These are phyloP conservation scores for Alternaria conjuncta DNA, from an alignment of 2,329 filamentous ascomycete species.

Conservation along the genomic window DNA sequence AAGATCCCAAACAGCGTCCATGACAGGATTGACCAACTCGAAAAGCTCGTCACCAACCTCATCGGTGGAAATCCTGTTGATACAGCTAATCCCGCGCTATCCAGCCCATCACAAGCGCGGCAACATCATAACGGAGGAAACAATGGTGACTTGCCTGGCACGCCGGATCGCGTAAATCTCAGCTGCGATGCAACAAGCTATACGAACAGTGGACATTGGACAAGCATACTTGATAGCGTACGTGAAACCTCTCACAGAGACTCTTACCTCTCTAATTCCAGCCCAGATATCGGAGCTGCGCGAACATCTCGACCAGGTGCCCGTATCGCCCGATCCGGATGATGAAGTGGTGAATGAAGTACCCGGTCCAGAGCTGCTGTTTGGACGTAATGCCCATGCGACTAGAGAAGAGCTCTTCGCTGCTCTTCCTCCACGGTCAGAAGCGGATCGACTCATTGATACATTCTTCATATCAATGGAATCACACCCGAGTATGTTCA, in stretches of 20 bases:
- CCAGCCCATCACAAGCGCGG: slow-evolving; percentile 6
- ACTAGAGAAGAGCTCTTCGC: slow-evolving; percentile 38
- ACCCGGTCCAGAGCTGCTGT: slow-evolving; percentile 37
- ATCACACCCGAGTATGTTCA: slow-evolving; percentile 31
- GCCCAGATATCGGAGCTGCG: slow-evolving; percentile 41
- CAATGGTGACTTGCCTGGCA: slow-evolving; percentile 26
- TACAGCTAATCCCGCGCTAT: slow-evolving; percentile 1
- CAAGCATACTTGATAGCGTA: slow-evolving; percentile 47
- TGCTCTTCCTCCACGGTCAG: slow-evolving; percentile 31
- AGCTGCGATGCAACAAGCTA: slow-evolving; percentile 39
- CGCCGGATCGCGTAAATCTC: slow-evolving; percentile 41
- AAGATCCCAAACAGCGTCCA: slow-evolving; percentile 41
- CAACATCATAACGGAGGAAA: slow-evolving; percentile 2
- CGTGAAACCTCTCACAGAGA: slow-evolving; percentile 4
- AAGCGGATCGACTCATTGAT: slow-evolving; percentile 33
- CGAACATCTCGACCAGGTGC: slow-evolving; percentile 39
- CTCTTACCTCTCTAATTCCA: background rate
- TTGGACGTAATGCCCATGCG: slow-evolving; percentile 35
- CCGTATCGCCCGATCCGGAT: slow-evolving; percentile 27
- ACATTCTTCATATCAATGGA: slow-evolving; percentile 39
- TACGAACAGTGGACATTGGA: slow-evolving; percentile 44
- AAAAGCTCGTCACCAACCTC: slow-evolving; percentile 44
- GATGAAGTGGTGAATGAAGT: slow-evolving; percentile 21
- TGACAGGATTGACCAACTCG: slow-evolving; percentile 46
- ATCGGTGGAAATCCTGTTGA: slow-evolving; percentile 35